Base-by-base conservation (phyloP, 1,284 basidiomycete species). In the Afroboletus lepidellus region DNA sequence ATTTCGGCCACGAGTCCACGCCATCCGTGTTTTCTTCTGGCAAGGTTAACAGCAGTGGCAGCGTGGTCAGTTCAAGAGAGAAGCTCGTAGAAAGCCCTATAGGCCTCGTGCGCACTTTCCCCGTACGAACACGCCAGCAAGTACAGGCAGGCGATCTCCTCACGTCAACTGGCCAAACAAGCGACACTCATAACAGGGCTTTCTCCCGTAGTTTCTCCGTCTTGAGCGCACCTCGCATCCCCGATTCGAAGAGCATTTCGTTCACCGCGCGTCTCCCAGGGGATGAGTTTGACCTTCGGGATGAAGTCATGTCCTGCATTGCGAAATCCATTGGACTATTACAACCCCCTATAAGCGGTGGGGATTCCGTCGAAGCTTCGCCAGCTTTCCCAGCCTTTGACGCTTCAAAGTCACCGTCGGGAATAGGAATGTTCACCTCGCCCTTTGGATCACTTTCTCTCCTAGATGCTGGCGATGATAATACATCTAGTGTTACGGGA, bases 291-390 rank as follows among this genome's bases (percentile, higher is more conserved):
- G 92, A 98, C 64, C 80, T 99, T 33, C 85, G 92, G 39, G 92
- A 94, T 58, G 93, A 92, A 57, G 94, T 99, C 30, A 94, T 99
- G 90, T 88, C 90, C 5, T 97, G 93, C 71, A 97, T 99, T 54
- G 94, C 95, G 1, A 96, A 95, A 69, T 97, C 94, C 5, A 98
- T 99, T 51, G 96, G 96, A 3, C 78, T 99, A 12, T 76, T 92
- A n/a, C 95, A 97, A 59, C 87, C 92, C 8, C 81, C 86, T 8
- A 74, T 87, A 15, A 87, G 84, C 53, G 82, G 77, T 36, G 76
- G 74, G 41, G 83, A 83, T 37, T 87, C 86, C 3, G 69, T 77
- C 3, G 84, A 87, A 58, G 77, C 79, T 3, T 89, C 87, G 0
- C 87, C 89, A 38, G 76, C 77, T 11, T 74, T 84, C 41, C 73